phyloP scores from a whole-genome alignment of 805 yeast genomes.

The Candida quercuum region DNA sequence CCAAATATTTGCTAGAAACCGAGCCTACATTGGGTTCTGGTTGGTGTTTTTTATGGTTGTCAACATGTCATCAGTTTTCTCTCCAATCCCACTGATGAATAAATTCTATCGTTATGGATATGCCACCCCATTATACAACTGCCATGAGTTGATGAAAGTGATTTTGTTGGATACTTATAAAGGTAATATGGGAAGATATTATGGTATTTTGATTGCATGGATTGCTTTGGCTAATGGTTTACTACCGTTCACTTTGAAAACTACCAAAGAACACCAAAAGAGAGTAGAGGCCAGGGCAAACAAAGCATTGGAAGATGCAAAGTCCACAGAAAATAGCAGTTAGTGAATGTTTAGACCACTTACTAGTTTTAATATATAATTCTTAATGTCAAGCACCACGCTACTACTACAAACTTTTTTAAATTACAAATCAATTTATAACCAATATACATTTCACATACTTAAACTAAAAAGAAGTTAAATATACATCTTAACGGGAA shows the following conservation, averaged over 20 bases:
- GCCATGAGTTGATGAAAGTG: constrained; percentile 54
- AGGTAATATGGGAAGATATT: constrained; percentile 52
- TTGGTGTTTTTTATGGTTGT: constrained; percentile 57
- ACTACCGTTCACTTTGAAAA: constrained; percentile 30
- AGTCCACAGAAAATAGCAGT: not conserved
- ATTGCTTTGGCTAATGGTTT: constrained; percentile 37
- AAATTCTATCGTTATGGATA: constrained; percentile 56
- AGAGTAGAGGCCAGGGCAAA: not conserved
- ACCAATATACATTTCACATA: constrained; percentile 12
- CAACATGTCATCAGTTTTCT: constrained; percentile 61
- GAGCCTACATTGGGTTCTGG: constrained; percentile 72
- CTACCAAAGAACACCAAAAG: not conserved
- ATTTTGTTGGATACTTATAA: constrained; percentile 51
- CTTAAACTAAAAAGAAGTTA: constrained; percentile 2
- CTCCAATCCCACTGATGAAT: constrained; percentile 54
- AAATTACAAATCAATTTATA: not conserved
- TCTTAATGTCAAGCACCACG: too few relatives aligned
- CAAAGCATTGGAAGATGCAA: not conserved
- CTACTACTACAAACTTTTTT: too few relatives aligned
- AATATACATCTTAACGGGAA: constrained; percentile 67
- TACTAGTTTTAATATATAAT: too few relatives aligned
- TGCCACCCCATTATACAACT: constrained; percentile 63
- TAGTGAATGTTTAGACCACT: not conserved
- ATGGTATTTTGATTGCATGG: constrained; percentile 59
- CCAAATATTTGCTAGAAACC: constrained; percentile 35